These are phyloP conservation scores for Rhizoclosmatium sp. DNA, from an alignment of 192 early-diverging fungal genomes.

Conservation along the genomic window DNA sequence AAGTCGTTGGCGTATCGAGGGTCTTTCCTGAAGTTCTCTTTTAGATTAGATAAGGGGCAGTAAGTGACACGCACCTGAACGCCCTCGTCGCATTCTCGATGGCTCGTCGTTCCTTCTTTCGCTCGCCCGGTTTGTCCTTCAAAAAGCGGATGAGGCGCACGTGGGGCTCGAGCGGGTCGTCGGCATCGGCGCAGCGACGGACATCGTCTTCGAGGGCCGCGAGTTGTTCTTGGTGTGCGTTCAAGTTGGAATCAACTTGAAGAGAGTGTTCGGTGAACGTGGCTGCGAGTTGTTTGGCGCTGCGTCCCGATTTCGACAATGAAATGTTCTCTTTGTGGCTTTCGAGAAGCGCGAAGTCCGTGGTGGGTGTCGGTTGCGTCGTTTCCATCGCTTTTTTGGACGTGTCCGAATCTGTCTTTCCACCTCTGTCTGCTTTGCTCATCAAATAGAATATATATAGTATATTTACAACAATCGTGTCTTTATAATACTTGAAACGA, in stretches of 20 bases:
- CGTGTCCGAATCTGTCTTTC: too few relatives aligned
- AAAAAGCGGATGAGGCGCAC: constrained; percentile 43
- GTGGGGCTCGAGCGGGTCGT: constrained; percentile 52
- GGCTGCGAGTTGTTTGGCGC: background rate
- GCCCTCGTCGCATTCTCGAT: constrained; percentile 43
- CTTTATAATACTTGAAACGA: background rate
- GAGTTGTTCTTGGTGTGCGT: background rate
- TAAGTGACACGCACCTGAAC: constrained; percentile 28
- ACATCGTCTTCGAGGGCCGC: constrained; percentile 3
- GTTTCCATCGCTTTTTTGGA: too few relatives aligned
- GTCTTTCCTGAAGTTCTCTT: constrained; percentile 35
- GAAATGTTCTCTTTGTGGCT: constrained; percentile 24
- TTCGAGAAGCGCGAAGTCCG: background rate
- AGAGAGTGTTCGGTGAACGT: background rate
- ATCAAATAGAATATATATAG: too few relatives aligned
- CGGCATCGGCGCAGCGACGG: background rate
- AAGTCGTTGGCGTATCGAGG: constrained; percentile 53
- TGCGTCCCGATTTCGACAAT: background rate
- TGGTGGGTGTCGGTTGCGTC: too few relatives aligned
- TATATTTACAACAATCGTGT: too few relatives aligned
- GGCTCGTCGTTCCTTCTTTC: constrained; percentile 20
- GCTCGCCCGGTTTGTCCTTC: constrained; percentile 41
- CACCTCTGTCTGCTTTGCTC: too few relatives aligned
- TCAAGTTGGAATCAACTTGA: background rate
- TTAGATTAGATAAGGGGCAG: background rate